A percentile compares a stretch with the other conserved stretches of the same genome.
phyloP scores from a whole-genome alignment of 495 filamentous ascomycete species.

The Patellaria atrata region DNA sequence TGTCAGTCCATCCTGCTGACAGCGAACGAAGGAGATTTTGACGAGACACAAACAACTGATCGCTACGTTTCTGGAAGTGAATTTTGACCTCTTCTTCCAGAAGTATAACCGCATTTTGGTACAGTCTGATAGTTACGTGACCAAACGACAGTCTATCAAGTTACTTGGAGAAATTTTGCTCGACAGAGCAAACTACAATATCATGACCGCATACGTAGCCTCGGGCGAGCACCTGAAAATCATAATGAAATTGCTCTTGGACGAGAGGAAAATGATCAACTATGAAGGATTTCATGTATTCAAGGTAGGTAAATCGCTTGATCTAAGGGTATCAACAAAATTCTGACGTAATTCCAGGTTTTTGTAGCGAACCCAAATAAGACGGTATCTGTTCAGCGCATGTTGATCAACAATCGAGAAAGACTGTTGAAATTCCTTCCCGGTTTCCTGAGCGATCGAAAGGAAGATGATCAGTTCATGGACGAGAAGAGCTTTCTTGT shows the following conservation, averaged over 20 bases:
- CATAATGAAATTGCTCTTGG: slow-evolving; percentile 88
- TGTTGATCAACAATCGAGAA: slow-evolving; percentile 89
- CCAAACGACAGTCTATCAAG: slow-evolving; percentile 96
- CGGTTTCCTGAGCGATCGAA: slow-evolving; percentile 84
- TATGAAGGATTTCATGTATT: slow-evolving; percentile 99
- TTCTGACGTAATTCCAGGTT: slow-evolving; percentile 37
- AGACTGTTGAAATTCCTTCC: slow-evolving; percentile 76
- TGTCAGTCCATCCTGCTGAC: background rate
- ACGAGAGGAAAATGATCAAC: slow-evolving; percentile 96
- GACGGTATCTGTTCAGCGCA: slow-evolving; percentile 81
- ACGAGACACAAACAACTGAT: slow-evolving; percentile 88
- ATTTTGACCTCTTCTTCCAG: slow-evolving; percentile 82
- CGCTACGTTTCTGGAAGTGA: slow-evolving; percentile 67
- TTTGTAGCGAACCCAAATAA: slow-evolving; percentile 98
- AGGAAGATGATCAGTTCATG: slow-evolving; percentile 95
- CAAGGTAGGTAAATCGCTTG: slow-evolving; percentile 46
- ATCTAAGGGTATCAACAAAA: background rate
- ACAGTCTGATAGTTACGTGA: slow-evolving; percentile 89
- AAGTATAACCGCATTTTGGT: slow-evolving; percentile 82
- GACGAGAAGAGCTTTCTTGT: slow-evolving; percentile 96
- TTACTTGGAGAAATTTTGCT: slow-evolving; percentile 88
- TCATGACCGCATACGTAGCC: slow-evolving; percentile 96
- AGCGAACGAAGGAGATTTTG: slow-evolving; percentile 90
- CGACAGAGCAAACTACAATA: slow-evolving; percentile 88
- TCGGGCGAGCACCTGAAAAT: slow-evolving; percentile 90